Percentiles rank a stretch among this genome's conserved stretches.
Conservation (phyloP, 2,329 filamentous ascomycete species). For the Talaromyces sp. region DNA sequence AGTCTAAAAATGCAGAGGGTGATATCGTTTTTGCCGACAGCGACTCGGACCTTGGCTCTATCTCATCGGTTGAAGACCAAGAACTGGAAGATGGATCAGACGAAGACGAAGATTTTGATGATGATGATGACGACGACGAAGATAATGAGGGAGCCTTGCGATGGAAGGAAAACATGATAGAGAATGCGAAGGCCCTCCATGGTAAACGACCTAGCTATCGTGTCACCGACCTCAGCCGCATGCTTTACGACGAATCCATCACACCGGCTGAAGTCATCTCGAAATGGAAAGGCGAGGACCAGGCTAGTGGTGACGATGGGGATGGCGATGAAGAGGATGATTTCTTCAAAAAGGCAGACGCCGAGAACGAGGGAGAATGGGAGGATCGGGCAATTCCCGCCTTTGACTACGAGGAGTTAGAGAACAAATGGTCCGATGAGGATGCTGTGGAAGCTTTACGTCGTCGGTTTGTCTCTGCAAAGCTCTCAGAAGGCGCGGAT, state of each 20-base stretch:
- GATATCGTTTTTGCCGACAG: constrained; percentile 91
- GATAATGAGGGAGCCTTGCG: constrained; percentile 68
- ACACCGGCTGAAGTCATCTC: constrained; percentile 69
- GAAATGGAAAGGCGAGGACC: constrained; percentile 71
- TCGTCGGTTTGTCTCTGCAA: constrained; percentile 68
- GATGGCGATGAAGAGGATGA: constrained; percentile 62
- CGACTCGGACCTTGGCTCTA: constrained; percentile 89
- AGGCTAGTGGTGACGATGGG: constrained; percentile 52
- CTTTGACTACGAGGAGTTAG: constrained; percentile 75
- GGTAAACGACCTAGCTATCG: constrained; percentile 67
- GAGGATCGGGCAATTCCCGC: constrained; percentile 76
- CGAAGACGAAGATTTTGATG: constrained; percentile 39
- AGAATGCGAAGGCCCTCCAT: constrained; percentile 68
- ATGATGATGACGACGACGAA: constrained; percentile 54
- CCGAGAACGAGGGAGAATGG: constrained; percentile 43
- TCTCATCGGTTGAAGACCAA: constrained; percentile 61
- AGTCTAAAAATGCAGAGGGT: constrained; percentile 53
- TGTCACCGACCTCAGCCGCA: constrained; percentile 73
- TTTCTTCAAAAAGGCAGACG: constrained; percentile 56
- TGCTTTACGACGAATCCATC: constrained; percentile 82
- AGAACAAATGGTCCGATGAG: constrained; percentile 77
- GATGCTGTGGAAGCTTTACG: constrained; percentile 72
- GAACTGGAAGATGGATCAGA: constrained; percentile 47
- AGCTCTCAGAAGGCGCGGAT: constrained; percentile 54
- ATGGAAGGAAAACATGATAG: constrained; percentile 85